Base-by-base conservation (phyloP, 192 early-diverging fungal genomes). In the Umbelopsis sp. region DNA sequence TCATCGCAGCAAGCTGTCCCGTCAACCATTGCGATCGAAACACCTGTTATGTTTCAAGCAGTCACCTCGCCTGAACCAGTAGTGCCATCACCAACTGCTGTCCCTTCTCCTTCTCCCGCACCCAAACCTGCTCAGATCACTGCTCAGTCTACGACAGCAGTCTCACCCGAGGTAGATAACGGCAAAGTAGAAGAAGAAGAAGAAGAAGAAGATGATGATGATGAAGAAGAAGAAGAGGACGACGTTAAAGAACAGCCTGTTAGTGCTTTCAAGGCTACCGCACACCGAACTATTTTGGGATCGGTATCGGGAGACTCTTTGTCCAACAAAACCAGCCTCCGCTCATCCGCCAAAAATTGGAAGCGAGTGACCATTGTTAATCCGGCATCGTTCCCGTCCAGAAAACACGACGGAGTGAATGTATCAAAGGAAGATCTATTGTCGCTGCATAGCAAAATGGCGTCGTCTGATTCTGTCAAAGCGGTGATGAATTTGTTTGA, bases 401-500 rank as follows among this genome's bases (percentile, higher is more conserved):
- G 12, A 27, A 61, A 35, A 30, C 12, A 35, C 10, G 55, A 61
- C 4, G 15, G 13, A 35, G 55, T 61, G 25, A 25, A 61, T 18
- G 6, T 61, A 12, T 61, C 55, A 5, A 61, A 12, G 2, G 3
- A 25, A 15, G 55, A 61, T 35, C 11, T 61, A 2, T 2, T 61
- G 15, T 61, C 25, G 25, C 55, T 61, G 55, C 55, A 35, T 30
- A 61, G 5, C 55, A 61, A 61, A 30, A 61, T 61, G 55, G 33
- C 55, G 11, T 10, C 55, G 2, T 16, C 27, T 4, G 33, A 3
- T 1, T 27, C 23, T 33, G 55, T 61, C 16, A 30, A 61, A 4
- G 55, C 25, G 27, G 55, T 30, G 18, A n/a, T 25, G 18, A 35
- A n/a, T 13, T 25, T 61, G 13, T 61, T 61, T 3, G 23, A 61